Conservation (phyloP, 331 rosid species). For the Acacia concinna region DNA sequence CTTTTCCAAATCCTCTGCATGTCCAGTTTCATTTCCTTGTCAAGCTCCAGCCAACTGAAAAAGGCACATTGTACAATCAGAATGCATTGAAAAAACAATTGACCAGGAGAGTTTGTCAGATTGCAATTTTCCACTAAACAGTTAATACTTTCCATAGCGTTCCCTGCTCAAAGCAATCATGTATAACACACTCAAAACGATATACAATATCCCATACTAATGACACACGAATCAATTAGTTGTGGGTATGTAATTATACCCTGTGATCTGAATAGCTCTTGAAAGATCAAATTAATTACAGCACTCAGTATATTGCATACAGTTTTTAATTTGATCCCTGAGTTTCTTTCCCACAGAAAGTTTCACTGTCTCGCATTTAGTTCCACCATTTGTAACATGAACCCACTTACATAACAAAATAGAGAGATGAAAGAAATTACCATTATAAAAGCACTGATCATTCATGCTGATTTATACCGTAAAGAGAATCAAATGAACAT, state of each 20-base stretch:
- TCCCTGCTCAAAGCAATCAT: constrained; percentile 13
- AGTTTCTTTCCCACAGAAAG: constrained; percentile 12
- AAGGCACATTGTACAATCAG: constrained; percentile 34
- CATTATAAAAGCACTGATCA: constrained; percentile 3
- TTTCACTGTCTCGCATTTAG: not conserved
- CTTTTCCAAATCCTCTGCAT: constrained; percentile 98
- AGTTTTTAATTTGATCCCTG: constrained; percentile 18
- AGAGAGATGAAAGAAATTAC: constrained; percentile 16
- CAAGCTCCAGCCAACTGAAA: constrained; percentile 76
- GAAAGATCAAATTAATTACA: not conserved
- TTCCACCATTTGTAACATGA: not conserved
- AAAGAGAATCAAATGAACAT: constrained; percentile 7
- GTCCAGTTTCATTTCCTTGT: constrained; percentile 93
- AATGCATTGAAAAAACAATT: constrained; percentile 17
- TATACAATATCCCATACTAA: constrained; percentile 6
- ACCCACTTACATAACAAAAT: not conserved
- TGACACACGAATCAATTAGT: not conserved
- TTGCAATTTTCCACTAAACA: not conserved
- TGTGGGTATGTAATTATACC: not conserved
- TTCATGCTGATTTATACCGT: not conserved
- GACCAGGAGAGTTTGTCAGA: constrained; percentile 22
- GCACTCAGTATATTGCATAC: not conserved
- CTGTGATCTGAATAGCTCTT: constrained; percentile 22
- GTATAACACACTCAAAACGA: constrained; percentile 14
- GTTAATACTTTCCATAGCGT: constrained; percentile 6